Conservation (phyloP, 768 basidiomycete genomes). For the Hypsizygus marmoreus region DNA sequence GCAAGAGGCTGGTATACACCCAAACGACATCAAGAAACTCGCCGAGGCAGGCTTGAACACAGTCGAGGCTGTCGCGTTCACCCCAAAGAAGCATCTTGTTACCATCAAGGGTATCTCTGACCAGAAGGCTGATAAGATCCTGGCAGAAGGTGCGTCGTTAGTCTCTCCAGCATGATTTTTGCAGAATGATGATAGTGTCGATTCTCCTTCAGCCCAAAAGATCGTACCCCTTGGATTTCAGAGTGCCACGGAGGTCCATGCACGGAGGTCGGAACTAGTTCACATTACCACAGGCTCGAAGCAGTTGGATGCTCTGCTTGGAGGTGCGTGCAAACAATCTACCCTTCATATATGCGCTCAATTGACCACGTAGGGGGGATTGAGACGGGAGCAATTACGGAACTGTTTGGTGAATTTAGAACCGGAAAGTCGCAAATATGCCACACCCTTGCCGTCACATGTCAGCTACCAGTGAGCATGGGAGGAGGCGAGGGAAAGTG, state of each 20-base stretch:
- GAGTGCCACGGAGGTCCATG: slow-evolving; percentile 97
- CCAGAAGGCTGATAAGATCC: slow-evolving; percentile 94
- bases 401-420: slow-evolving; percentile 97
- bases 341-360: slow-evolving; percentile 9
- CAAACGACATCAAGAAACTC: slow-evolving; percentile 95
- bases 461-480: slow-evolving; percentile 96
- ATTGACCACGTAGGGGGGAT: slow-evolving; percentile 70
- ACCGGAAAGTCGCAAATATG: slow-evolving; percentile 99
- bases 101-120: slow-evolving; percentile 97
- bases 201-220: slow-evolving; percentile 70
- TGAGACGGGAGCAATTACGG: slow-evolving; percentile 98
- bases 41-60: slow-evolving; percentile 90
- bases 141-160: slow-evolving; percentile 72
- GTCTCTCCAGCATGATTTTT: not conserved
- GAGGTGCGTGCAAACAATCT: slow-evolving; percentile 52
- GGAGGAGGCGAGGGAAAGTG: slow-evolving; percentile 99
- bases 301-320: slow-evolving; percentile 92
- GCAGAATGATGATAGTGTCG: slow-evolving; percentile 6
- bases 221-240: slow-evolving; percentile 97
- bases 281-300: slow-evolving; percentile 97
- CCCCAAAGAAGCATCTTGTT: slow-evolving; percentile 89
- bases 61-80: slow-evolving; percentile 94
- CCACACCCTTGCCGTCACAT: slow-evolving; percentile 97
- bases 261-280: slow-evolving; percentile 90
- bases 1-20: slow-evolving; percentile 85